Evolutionary conservation across 2,329 filamentous ascomycete genomes (phyloP).

Genomic region (Tolypocladium album): DNA sequence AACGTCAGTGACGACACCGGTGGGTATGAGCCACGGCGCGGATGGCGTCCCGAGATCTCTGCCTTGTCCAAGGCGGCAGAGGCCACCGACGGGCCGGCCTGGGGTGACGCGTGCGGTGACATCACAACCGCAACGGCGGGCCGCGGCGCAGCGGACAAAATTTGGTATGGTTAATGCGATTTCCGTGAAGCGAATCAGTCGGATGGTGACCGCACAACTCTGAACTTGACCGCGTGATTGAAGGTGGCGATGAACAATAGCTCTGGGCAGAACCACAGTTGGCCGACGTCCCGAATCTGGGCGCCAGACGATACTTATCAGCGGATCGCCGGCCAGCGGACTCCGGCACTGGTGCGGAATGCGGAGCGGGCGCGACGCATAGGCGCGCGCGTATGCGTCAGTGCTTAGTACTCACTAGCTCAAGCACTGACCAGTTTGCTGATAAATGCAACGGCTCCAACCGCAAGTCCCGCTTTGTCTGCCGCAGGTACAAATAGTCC

Average conservation of each 20-base stretch:
- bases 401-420: not conserved
- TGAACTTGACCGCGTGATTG: too few species aligned
- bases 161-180: not conserved
- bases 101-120: not conserved
- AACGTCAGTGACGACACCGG: slow-evolving; percentile 19
- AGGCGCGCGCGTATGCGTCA: not conserved
- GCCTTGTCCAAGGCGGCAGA: slow-evolving; percentile 14
- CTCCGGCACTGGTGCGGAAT: not conserved
- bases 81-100: slow-evolving; percentile 1
- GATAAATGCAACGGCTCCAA: not conserved
- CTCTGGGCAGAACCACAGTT: not conserved
- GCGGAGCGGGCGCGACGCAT: not conserved
- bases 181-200: not conserved
- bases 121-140: not conserved
- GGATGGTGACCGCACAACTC: not conserved
- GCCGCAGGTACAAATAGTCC: not conserved
- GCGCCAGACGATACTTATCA: not conserved
- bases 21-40: slow-evolving; percentile 13
- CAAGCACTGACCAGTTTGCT: not conserved
- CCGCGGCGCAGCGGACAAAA: not conserved
- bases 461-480: not conserved
- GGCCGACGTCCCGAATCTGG: not conserved
- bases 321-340: not conserved
- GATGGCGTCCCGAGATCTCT: slow-evolving; percentile 8
- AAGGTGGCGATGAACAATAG: not conserved